Base-by-base conservation (phyloP, 2,329 filamentous ascomycete species). In the Karstenula rhodostoma region DNA sequence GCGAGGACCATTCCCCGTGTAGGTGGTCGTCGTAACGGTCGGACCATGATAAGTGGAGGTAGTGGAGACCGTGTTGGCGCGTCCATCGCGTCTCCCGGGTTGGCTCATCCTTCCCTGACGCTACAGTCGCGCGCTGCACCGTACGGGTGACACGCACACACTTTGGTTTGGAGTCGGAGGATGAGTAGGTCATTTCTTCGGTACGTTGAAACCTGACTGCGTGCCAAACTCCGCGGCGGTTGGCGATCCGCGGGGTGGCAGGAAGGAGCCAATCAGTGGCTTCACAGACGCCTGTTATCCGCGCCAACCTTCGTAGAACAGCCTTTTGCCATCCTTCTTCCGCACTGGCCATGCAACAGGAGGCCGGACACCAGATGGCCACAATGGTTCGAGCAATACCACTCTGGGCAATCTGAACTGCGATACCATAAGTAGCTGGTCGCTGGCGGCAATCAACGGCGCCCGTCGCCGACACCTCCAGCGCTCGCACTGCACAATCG, bases 21-120 rank as follows among this genome's bases (percentile, higher is more conserved):
- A 65, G 13, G 70, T 73, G 10, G 73, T 75, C 4, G 72, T 75
- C 13, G 65, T 68, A n/a, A 61, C 64, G 35, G 66, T 66, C 23
- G 73, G 73, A 13, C 72, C 72, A 48, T 69, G 66, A 13, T 62
- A 68, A 10, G 72, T 72, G 33, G 71, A 72, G 2, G 72, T 70
- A 2, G 73, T 71, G 17, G 71, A 66, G 9, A 63, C 64, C 1
- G 65, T 68, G 44, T 32, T n/a, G 23, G 29, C 47, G 19, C 27
- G 32, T 22, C 25, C 51, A 33, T 52, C 23, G 25, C 29, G 50
- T 22, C 44, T 27, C 3, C 46, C 37, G 13, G n/a, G 37, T 13
- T 56, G 40, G 25, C 37, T 58, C 59, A 58, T 61, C 37, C 25
- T 52, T 51, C 23, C n/a, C 37, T 27, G 22, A 13, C 32, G 22